phyloP scores from a whole-genome alignment of 768 basidiomycete genomes.

The Candolleomyces aberdarensis region DNA sequence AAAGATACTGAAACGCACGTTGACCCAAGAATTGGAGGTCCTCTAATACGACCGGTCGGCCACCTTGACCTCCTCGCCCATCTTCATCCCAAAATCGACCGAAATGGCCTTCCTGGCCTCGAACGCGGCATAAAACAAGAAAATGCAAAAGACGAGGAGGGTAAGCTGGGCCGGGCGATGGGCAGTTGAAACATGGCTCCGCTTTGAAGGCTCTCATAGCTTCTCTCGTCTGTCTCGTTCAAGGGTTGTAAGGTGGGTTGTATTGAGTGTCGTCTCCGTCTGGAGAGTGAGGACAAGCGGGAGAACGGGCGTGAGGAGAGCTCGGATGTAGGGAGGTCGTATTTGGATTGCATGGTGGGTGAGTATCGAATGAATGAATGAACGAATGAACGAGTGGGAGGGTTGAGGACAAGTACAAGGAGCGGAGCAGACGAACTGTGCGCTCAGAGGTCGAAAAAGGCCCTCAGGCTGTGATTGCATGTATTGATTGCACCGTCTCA shows the following conservation, averaged over 20 bases:
- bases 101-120: slow-evolving; percentile 21
- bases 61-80: neutral
- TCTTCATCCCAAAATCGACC: slow-evolving; percentile 4
- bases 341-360: neutral
- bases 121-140: slow-evolving; percentile 33
- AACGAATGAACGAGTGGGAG: too few species aligned
- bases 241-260: neutral
- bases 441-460: too few species aligned
- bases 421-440: neutral
- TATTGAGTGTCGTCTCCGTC: neutral
- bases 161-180: slow-evolving; percentile 33
- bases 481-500: neutral
- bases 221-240: neutral
- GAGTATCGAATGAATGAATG: too few species aligned
- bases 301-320: neutral
- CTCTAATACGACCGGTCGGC: neutral
- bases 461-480: neutral
- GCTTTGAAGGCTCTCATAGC: slow-evolving; percentile 7
- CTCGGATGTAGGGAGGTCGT: neutral
- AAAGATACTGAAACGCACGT: neutral
- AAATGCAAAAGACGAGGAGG: slow-evolving; percentile 31
- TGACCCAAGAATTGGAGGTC: neutral
- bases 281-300: neutral
- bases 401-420: too few species aligned
- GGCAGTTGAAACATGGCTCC: slow-evolving; percentile 34